phyloP scores from a whole-genome alignment of 2,329 filamentous ascomycete species.

The Arthrobotrys pseudoclavata region DNA sequence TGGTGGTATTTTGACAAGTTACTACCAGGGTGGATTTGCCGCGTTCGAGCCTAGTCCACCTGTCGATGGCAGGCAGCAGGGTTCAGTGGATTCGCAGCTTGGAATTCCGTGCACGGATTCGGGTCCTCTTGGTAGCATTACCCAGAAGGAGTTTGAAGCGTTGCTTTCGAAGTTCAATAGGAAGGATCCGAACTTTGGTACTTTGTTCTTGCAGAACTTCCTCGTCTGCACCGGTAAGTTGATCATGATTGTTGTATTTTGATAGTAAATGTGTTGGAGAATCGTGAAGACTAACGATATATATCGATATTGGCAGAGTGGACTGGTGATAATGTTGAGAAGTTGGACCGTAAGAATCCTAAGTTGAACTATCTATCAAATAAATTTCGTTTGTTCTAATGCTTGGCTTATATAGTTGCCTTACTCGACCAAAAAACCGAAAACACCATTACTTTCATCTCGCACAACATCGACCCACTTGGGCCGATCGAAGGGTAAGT shows the following conservation, averaged over 20 bases:
- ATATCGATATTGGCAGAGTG: slow-evolving; percentile 36
- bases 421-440: slow-evolving; percentile 39
- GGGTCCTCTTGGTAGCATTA: slow-evolving; percentile 32
- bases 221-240: slow-evolving; percentile 47
- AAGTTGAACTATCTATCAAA: not conserved
- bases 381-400: not conserved
- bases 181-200: slow-evolving; percentile 52
- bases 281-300: slow-evolving; percentile 1
- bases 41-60: slow-evolving; percentile 23
- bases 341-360: slow-evolving; percentile 41
- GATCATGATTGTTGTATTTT: slow-evolving; percentile 39
- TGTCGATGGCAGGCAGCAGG: slow-evolving; percentile 43
- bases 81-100: slow-evolving; percentile 19
- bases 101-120: slow-evolving; percentile 55
- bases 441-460: slow-evolving; percentile 46
- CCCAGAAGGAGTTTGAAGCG: slow-evolving; percentile 45
- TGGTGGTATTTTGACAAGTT: slow-evolving; percentile 6
- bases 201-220: slow-evolving; percentile 49
- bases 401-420: slow-evolving; percentile 14
- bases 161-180: slow-evolving; percentile 38
- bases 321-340: slow-evolving; percentile 48
- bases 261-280: slow-evolving; percentile 18
- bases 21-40: slow-evolving; percentile 18
- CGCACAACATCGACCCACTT: slow-evolving; percentile 43
- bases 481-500: slow-evolving; percentile 45